phyloP scores from a whole-genome alignment of 768 basidiomycete genomes.

The Termitomyces sp. region DNA sequence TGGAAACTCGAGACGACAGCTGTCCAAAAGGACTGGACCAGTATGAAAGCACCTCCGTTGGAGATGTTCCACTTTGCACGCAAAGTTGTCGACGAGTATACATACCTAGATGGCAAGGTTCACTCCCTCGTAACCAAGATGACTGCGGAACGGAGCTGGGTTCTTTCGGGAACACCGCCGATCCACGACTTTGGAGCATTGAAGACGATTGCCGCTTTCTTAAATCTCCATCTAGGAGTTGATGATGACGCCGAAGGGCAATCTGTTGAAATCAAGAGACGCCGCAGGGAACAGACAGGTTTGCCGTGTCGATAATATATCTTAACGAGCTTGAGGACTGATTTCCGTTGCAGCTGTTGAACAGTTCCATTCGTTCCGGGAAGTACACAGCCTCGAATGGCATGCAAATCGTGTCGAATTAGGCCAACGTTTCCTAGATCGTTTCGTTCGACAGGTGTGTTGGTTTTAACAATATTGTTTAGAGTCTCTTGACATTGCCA shows the following conservation, averaged over 20 bases:
- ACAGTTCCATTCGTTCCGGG: slow-evolving; percentile 94
- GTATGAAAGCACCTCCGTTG: slow-evolving; percentile 78
- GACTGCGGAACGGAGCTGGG: slow-evolving; percentile 81
- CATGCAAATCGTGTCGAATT: slow-evolving; percentile 80
- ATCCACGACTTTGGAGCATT: slow-evolving; percentile 86
- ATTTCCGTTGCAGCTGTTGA: slow-evolving; percentile 57
- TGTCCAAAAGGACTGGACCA: slow-evolving; percentile 69
- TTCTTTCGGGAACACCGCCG: slow-evolving; percentile 94
- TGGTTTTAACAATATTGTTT: not conserved
- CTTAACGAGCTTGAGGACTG: slow-evolving; percentile 10
- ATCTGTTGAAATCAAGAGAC: slow-evolving; percentile 71
- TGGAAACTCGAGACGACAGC: slow-evolving; percentile 64
- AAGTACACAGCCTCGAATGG: slow-evolving; percentile 89
- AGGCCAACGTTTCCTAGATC: slow-evolving; percentile 78
- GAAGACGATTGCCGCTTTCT: slow-evolving; percentile 85
- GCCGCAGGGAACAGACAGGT: slow-evolving; percentile 82
- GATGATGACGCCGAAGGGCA: slow-evolving; percentile 83
- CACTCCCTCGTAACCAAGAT: slow-evolving; percentile 74
- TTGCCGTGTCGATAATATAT: slow-evolving; percentile 4
- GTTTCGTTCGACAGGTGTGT: slow-evolving; percentile 75
- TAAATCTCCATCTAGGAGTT: slow-evolving; percentile 87
- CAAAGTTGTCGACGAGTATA: slow-evolving; percentile 91
- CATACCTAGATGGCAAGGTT: slow-evolving; percentile 78
- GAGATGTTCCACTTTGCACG: slow-evolving; percentile 93
- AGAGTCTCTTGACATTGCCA: not conserved